These are phyloP conservation scores for Lagenaria siceraria DNA, from an alignment of 306 rosid species.

Conservation along the genomic window DNA sequence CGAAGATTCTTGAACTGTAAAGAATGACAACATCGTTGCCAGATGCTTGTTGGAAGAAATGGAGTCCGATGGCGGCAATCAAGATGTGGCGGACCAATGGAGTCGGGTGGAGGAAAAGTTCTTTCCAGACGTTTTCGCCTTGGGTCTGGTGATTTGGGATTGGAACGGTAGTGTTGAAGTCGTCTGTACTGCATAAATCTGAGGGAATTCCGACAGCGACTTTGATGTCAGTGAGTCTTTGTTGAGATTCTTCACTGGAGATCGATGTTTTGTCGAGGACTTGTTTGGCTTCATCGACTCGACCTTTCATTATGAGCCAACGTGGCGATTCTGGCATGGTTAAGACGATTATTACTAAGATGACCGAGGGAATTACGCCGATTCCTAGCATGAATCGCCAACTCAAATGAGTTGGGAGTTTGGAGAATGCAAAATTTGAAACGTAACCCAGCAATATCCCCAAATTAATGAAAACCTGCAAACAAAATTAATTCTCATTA, in stretches of 20 bases:
- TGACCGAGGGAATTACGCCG: conserved; percentile 38
- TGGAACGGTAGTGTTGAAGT: conserved; percentile 13
- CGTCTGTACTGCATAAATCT: conserved; percentile 21
- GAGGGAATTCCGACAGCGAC: conserved; percentile 52
- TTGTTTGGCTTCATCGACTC: conserved; percentile 45
- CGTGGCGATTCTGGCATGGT: conserved; percentile 86
- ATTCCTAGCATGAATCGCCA: conserved; percentile 84
- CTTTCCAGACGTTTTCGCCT: conserved; percentile 62
- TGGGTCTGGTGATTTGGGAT: conserved; percentile 10
- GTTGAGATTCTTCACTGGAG: conserved; percentile 44
- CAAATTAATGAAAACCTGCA: neutral
- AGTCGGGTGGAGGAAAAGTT: conserved; percentile 43
- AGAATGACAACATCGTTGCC: conserved; percentile 75
- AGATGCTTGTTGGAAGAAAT: conserved; percentile 8
- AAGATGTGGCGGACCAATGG: conserved; percentile 58
- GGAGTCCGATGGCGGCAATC: conserved; percentile 42
- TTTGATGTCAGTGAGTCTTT: conserved; percentile 52
- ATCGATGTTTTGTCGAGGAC: conserved; percentile 58
- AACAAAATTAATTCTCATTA: neutral
- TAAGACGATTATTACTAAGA: conserved; percentile 36
- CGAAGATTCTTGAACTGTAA: conserved; percentile 56
- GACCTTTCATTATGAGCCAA: conserved; percentile 81
- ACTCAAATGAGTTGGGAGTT: conserved; percentile 14
- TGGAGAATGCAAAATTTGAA: neutral
- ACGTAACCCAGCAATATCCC: neutral